Conservation (phyloP, 2,329 filamentous ascomycete species). For the Trichophyton mentagrophytes region DNA sequence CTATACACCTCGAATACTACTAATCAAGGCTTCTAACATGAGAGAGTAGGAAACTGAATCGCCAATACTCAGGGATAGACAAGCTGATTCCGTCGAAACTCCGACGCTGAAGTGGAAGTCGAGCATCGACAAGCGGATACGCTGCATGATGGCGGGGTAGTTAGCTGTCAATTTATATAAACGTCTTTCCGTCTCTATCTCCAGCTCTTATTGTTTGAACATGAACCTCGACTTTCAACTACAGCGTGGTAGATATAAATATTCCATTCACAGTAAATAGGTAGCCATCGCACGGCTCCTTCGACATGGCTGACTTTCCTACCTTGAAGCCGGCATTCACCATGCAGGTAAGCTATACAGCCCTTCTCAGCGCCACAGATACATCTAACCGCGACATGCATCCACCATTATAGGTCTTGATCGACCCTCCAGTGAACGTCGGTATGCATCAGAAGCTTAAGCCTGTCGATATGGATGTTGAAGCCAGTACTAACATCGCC, state of each 20-base stretch:
- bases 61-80: not conserved
- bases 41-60: not conserved
- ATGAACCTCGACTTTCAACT: not conserved
- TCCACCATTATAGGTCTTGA: conserved; percentile 18
- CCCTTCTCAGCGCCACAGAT: conserved; percentile 1
- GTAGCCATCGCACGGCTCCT: not conserved
- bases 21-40: too few relatives aligned
- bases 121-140: not conserved
- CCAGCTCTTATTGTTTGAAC: not conserved
- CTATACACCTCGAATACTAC: too few relatives aligned
- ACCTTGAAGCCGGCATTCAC: conserved; percentile 31
- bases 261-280: too few relatives aligned
- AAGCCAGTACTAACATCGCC: not conserved
- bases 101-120: not conserved
- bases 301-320: conserved; percentile 27
- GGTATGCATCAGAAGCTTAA: conserved; percentile 17
- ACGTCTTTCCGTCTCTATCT: not conserved
- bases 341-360: conserved; percentile 19
- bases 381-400: not conserved
- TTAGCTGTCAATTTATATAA: not conserved
- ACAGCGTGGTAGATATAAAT: not conserved
- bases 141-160: not conserved
- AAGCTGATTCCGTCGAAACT: not conserved
- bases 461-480: not conserved
- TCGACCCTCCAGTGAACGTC: conserved; percentile 21